Base-by-base conservation (phyloP, 83 land plant species). In the Picea mariana region DNA sequence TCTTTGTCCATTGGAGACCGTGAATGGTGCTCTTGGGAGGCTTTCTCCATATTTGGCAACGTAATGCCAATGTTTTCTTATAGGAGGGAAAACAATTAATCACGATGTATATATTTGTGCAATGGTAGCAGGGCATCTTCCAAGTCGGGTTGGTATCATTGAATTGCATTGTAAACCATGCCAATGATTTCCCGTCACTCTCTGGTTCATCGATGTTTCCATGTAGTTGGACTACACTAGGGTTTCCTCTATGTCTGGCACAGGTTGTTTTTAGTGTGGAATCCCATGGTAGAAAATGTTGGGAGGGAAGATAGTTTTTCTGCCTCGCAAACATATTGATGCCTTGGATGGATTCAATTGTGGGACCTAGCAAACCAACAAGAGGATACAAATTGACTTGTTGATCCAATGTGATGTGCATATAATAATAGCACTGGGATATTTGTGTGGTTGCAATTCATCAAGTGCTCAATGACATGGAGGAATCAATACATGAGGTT, bases 291-390 rank as follows among this genome's bases (percentile, higher is more conserved):
- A 77, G 62, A 77, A 49, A 44, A 49, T 77, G 79, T 9, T n/a
- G 17, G 18, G n/a, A 81, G 38, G 60, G 52, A 21, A 67, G 96
- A 79, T 91, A 89, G 84, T 96, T 96, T 60, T 63, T 81, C 97
- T 94, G 92, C 72, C 61, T 88, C 3, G 92, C 81, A 23, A 85
- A 34, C 1, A 1, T 34, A 34, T 34, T 1, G 34, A 34, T 34
- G 34, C 34, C 34, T 34, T 34, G 34, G 24, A 90, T 84, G 55
- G 93, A 93, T 77, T 94, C 94, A 55, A 96, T 91, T 7, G 92
- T 92, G 4, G 99, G 99, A 11, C 97, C 99, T 4, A 95, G 99
- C 7, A 91, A 34, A 34, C 34, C 34, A 34, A 34, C 34, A 34
- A 1, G 34, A 34, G 34, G 34, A 34, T 34, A 34, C 1, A 34